Conservation (phyloP, 176 grass and related monocot genomes). For the Calamus simplicifolius region DNA sequence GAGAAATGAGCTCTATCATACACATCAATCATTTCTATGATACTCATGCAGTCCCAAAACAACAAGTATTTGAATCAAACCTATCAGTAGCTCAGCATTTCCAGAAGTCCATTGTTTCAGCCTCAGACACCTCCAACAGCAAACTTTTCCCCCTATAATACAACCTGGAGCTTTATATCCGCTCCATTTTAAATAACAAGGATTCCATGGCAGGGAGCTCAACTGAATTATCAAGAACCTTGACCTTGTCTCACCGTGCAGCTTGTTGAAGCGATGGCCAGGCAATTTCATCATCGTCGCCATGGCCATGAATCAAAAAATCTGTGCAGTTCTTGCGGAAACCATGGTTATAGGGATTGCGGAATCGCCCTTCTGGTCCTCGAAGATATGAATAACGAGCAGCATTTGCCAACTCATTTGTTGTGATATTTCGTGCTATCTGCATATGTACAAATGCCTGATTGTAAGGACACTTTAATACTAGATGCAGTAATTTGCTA, state of each 20-base stretch:
- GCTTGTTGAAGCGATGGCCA: conserved; percentile 87
- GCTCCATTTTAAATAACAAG: too few relatives aligned
- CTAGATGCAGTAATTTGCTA: too few relatives aligned
- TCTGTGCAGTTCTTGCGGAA: conserved; percentile 61
- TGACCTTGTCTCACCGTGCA: conserved; percentile 10
- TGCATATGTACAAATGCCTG: conserved; percentile 16
- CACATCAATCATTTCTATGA: too few relatives aligned
- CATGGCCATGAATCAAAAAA: conserved; percentile 68
- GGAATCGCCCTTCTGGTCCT: conserved; percentile 70
- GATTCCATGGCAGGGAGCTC: background rate
- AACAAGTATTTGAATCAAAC: too few relatives aligned
- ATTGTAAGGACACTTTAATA: too few relatives aligned
- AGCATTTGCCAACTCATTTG: conserved; percentile 71
- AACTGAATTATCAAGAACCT: background rate
- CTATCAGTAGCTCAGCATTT: too few relatives aligned
- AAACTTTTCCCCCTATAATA: too few relatives aligned
- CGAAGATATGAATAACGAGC: conserved; percentile 73
- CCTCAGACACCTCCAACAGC: too few relatives aligned
- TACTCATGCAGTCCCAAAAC: too few relatives aligned
- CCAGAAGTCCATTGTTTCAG: too few relatives aligned
- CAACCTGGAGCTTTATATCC: too few relatives aligned
- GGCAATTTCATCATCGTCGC: conserved; percentile 53
- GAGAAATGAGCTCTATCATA: too few relatives aligned
- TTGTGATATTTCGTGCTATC: conserved; percentile 81
- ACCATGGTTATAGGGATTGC: conserved; percentile 78